Percentiles rank a stretch among this genome's conserved stretches.
These are phyloP conservation scores for Pseudocohnilembus persalinus DNA, from an alignment of 169 alveolate genomes.

Conservation along the genomic window DNA sequence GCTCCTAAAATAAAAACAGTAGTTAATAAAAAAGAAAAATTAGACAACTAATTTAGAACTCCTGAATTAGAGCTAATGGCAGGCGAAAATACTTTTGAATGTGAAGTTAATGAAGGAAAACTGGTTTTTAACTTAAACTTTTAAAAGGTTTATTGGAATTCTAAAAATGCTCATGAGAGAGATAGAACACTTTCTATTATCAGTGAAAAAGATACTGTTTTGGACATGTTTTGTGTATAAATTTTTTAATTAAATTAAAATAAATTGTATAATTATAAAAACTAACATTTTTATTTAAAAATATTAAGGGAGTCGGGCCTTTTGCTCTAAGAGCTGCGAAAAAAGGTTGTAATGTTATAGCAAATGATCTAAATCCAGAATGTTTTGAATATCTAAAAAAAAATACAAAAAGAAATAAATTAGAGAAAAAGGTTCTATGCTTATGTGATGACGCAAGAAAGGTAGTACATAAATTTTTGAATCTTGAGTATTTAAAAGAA, in stretches of 20 bases:
- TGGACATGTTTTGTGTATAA: constrained; percentile 74
- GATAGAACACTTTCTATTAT: constrained; percentile 62
- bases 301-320: constrained; percentile 81
- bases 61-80: constrained; percentile 78
- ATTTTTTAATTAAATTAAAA: too few species aligned
- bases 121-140: constrained; percentile 65
- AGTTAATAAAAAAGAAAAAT: constrained; percentile 71
- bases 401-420: constrained; percentile 65
- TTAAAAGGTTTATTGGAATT: constrained; percentile 78
- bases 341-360: constrained; percentile 62
- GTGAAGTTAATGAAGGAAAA: constrained; percentile 71
- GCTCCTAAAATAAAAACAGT: constrained; percentile 69
- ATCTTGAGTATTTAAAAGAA: constrained; percentile 51
- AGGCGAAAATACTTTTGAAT: constrained; percentile 73
- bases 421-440: constrained; percentile 60
- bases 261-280: too few species aligned
- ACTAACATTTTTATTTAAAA: too few species aligned
- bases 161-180: constrained; percentile 73
- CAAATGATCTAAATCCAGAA: constrained; percentile 83
- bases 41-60: constrained; percentile 48
- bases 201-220: constrained; percentile 58
- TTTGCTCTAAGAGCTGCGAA: constrained; percentile 74
- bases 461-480: constrained; percentile 40
- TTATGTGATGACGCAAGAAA: constrained; percentile 83
- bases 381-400: constrained; percentile 62